These are phyloP conservation scores for Nadsonia commutata DNA, from an alignment of 1,139 yeast genomes.

Conservation along the genomic window DNA sequence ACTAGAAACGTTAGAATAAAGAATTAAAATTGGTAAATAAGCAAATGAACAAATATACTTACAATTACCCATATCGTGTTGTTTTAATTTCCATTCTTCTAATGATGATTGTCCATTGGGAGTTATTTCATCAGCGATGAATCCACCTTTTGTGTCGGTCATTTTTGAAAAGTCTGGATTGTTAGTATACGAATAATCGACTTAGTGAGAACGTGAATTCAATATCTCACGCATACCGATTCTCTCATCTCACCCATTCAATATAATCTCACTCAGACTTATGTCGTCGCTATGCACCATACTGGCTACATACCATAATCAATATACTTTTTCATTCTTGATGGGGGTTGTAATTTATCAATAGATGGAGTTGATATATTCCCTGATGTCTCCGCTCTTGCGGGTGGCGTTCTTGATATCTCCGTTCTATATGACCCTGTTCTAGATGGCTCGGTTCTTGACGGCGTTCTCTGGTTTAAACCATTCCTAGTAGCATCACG, in stretches of 20 bases:
- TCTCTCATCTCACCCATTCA: too few relatives aligned
- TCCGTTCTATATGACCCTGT: too few relatives aligned
- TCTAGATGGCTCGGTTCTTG: too few relatives aligned
- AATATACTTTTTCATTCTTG: slow-evolving; percentile 43
- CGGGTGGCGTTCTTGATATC: too few relatives aligned
- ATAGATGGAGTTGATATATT: too few relatives aligned
- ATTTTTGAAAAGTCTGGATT: slow-evolving; percentile 55
- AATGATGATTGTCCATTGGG: slow-evolving; percentile 33
- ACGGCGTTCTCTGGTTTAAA: too few relatives aligned
- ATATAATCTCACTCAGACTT: too few relatives aligned
- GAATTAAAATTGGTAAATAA: background rate
- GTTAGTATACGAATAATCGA: background rate
- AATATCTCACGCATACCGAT: too few relatives aligned
- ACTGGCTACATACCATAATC: slow-evolving; percentile 48
- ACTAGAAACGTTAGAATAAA: slow-evolving; percentile 8
- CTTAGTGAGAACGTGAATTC: too few relatives aligned
- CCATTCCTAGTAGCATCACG: slow-evolving; percentile 11
- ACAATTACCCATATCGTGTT: slow-evolving; percentile 19
- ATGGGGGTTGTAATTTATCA: slow-evolving; percentile 3
- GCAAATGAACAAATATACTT: background rate
- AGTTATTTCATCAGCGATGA: slow-evolving; percentile 36
- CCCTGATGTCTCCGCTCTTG: too few relatives aligned
- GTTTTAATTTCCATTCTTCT: slow-evolving; percentile 68
- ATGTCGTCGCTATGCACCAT: too few relatives aligned
- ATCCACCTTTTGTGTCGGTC: slow-evolving; percentile 84